Base-by-base conservation (phyloP, 108 stramenopile genomes). In the Cyclostephanos tholiformis region DNA sequence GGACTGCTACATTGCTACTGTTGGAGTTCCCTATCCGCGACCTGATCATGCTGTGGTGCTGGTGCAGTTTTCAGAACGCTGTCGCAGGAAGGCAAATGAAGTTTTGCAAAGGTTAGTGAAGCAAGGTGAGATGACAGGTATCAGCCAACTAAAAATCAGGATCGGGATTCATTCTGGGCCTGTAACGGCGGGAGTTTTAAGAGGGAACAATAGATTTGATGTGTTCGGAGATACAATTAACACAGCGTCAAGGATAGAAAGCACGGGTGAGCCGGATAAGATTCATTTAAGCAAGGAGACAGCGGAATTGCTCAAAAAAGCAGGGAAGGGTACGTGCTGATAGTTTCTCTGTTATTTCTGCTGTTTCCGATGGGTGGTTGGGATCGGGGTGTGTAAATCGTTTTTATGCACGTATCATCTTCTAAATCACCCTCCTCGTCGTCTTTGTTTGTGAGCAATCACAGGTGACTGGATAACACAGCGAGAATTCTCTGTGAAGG, bases 201-300 rank as follows among this genome's bases (percentile, higher is more conserved):
- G 86, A 16, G 88, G 88, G 9, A 67, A 84, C 14, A 89, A 84
- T 39, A 68, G 88, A 14, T 89, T 89, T 61, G 77, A 89, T 30
- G 57, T 89, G 23, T 91, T 91, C 70, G 90, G 90, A 4, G 90
- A 91, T 44, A 87, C 90, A 0, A 87, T 91, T 41, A 91, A 91
- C 63, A 85, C 84, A 52, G 68, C 86, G 8, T 64, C 80, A 36
- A 48, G 89, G 12, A 88, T 91, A 43, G 89, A 91, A 64, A 83
- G 75, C 13, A 85, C 83, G 8, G 86, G 90, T 6, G 57, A 48
- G 22, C 75, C 62, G 12, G 63, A 80, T 38, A 66, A 32, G 20
- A 86, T 91, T 29, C 90, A 91, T 26, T 49, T 88, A 1, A 76
- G 76, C 39, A 64, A 75, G 22, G 80, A 76, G 29, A 91, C 88